Evolutionary conservation across 306 rosid species (phyloP), one percentile per base, ranked within the genome.

Genomic region (Albizia julibrissin): DNA sequence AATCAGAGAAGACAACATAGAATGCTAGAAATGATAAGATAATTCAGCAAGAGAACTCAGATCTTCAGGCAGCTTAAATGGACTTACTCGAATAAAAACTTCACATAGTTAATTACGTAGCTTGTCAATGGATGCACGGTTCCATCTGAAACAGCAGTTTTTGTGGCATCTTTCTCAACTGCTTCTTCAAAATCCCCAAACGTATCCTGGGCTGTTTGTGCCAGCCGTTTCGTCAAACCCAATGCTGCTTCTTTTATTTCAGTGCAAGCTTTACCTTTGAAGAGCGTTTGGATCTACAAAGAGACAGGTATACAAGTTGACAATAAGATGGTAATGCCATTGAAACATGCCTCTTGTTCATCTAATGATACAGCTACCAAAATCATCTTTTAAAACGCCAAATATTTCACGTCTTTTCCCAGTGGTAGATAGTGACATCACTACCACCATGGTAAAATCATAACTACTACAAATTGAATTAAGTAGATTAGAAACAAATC

Each of bases 111-210:
- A 82, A 95, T 93, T 75, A 95, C 98, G 71, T 95, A 92, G 90
- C 99, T 95, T 69, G 99, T 95, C 88, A 95, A 83, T 82, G 99
- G 98, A 88, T 95, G 99, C 24, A 93, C 98, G 68, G 99, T 93
- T 87, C 98, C 99, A 90, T 95, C 99, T 69, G 89, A 85, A 66
- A 95, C 99, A 65, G 97, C 99, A 80, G 98, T 95, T 83, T 95
- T 92, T 1, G 98, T 95, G 50, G 98, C 97, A 87, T 95, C 97
- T 83, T 94, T 93, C 82, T 93, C 98, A 86, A 95, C 97, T 6
- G 97, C 98, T 88, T 92, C 98, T 87, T 95, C 98, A 89, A 93
- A 93, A 91, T 95, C 98, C 74, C 98, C 98, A 85, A 95, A 93
- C 3, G 98, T 93, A 59, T 92, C 95, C 80, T 93, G 93, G 3